These are phyloP conservation scores for Macrophomina phaseolina DNA, from an alignment of 2,329 filamentous ascomycete species.

Conservation along the genomic window DNA sequence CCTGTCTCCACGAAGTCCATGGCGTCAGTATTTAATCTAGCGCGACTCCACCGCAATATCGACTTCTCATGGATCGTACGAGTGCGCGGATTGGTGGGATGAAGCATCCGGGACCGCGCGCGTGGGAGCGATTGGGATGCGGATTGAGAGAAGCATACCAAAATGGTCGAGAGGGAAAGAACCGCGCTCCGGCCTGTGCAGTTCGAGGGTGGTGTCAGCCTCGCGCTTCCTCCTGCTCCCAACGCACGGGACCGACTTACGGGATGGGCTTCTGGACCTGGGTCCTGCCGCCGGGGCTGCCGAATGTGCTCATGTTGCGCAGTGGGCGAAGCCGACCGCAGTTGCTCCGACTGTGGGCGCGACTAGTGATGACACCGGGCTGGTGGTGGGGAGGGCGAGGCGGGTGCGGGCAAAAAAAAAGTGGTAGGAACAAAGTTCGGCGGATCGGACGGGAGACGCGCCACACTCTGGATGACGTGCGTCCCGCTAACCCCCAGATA, in stretches of 20 bases:
- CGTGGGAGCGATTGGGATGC: not conserved
- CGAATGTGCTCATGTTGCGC: conserved; percentile 66
- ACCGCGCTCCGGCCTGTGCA: conserved; percentile 79
- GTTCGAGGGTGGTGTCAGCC: not conserved
- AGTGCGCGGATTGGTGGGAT: not conserved
- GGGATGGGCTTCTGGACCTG: conserved; percentile 71
- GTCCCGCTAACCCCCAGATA: conserved; percentile 14
- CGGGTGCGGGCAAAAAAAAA: conserved; percentile 6
- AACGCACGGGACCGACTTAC: conserved; percentile 53
- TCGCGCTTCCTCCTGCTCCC: not conserved
- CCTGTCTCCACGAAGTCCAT: conserved; percentile 55
- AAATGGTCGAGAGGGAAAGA: conserved; percentile 98
- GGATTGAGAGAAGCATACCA: conserved; percentile 54
- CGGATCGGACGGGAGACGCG: conserved; percentile 8
- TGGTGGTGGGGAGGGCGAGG: not conserved
- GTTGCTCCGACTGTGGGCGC: not conserved
- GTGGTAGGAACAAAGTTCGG: conserved; percentile 15
- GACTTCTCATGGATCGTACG: not conserved
- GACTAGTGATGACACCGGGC: not conserved
- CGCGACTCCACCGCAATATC: not conserved
- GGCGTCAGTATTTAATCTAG: not conserved
- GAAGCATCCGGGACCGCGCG: not conserved
- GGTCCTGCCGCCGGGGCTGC: conserved; percentile 70
- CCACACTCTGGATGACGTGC: conserved; percentile 18
- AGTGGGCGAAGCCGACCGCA: not conserved